Evolutionary conservation across 441 rosid species (phyloP), one percentile per base, ranked within the genome.

Genomic region (Populus hybrid): DNA sequence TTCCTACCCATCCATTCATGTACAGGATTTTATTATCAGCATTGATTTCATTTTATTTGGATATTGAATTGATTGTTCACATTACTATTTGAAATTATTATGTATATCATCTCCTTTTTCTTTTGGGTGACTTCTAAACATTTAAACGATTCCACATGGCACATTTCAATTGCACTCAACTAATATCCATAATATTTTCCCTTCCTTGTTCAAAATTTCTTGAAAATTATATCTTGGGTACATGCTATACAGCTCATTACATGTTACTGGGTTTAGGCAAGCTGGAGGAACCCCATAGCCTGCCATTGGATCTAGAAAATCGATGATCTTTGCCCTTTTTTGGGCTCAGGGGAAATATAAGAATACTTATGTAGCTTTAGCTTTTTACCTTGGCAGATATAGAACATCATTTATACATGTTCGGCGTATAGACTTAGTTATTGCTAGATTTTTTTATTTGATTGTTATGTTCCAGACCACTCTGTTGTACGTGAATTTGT

Each of bases 241-340:
- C 26, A 23, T 10, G 6, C 28, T 8, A 4, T 21, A 21, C 24
- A 23, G 28, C 10, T 61, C 14, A 23, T 21, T 21, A 10, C 28
- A 61, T 9, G 66, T 61, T 61, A 23, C 66, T 21, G 63, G 10
- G 23, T 20, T n/a, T 57, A n/a, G 10, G 1, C 3, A 20, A 57
- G 23, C 23, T 18, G 10, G 63, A 57, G 63, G 63, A n/a, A 57
- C 63, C 63, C 63, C 28, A 61, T 9, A 61, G 24, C 66, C 66
- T 21, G 3, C 66, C 66, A 61, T 21, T 61, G 24, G 66, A 61
- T 61, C 24, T 10, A 61, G 66, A 61, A 61, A 10, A 61, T 23
- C 28, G 6, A 61, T 21, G 67, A 68, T 71, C 38, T 76, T 73
- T 59, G 21, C 72, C 34, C 67, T 72, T 14, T 70, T 16, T 57